Base-by-base conservation (phyloP, 208 protist genomes). In the Herpetomonas muscarum region DNA sequence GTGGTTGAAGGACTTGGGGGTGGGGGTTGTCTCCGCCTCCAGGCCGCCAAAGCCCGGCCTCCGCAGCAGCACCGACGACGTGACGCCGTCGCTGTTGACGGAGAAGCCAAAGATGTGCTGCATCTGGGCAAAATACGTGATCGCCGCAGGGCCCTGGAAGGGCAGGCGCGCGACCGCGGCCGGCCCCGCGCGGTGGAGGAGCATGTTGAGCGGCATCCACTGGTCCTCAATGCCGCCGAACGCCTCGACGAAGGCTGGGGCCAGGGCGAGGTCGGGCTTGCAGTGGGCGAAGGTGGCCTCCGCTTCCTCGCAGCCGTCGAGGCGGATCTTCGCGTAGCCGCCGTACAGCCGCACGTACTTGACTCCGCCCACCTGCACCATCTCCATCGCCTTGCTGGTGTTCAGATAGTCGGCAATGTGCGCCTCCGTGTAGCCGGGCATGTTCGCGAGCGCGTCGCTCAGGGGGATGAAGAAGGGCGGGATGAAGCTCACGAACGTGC, bases 71-170 rank as follows among this genome's bases (percentile, higher is more conserved):
- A 93, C 81, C 17, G 88, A 55, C 10, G 12, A 22, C 10, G 49
- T 45, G n/a, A 50, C 52, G 4, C 31, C 74, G 24, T 71, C 74
- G 4, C 48, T 47, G 51, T 81, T 67, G 22, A 88, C 74, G 0
- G 90, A 72, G 61, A 96, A 96, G 41, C 64, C 66, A 74, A 96
- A 96, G 29, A 78, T 55, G 61, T 96, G 85, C 57, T 96, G 90
- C 90, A 96, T 93, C 64, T 96, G 86, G 1, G 90, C 85, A 72
- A 96, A 96, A 66, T 84, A 96, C 41, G 89, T 64, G 41, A 96
- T 81, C 19, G 84, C 56, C 10, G 67, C 75, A 7, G 79, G 53
- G 17, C 90, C 86, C 21, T 76, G 39, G 29, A 74, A 86, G 1
- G 85, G 82, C n/a, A 96, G 58, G 61, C 39, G 53, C 10, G 63